Evolutionary conservation across 2,329 filamentous ascomycete genomes (phyloP).

Genomic region (Paramyrothecium sp.): DNA sequence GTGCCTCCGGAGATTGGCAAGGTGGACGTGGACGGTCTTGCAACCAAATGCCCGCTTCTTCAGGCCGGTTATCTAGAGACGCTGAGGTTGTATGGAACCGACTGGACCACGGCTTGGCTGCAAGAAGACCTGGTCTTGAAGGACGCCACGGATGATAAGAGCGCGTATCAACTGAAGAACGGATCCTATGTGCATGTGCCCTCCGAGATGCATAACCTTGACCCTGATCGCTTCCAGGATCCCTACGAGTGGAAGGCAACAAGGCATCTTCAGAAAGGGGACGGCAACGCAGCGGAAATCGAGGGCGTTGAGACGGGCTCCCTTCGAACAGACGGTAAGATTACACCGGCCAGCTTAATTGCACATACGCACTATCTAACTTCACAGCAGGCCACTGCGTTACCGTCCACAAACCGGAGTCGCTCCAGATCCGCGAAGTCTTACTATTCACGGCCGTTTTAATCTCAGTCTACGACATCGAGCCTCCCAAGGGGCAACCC

Average conservation of each 20-base stretch:
- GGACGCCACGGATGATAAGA: constrained; percentile 17
- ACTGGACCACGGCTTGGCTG: constrained; percentile 27
- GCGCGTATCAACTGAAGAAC: constrained; percentile 27
- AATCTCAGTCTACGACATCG: constrained; percentile 34
- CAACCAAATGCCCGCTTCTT: constrained; percentile 34
- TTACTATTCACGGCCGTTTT: constrained; percentile 31
- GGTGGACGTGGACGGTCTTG: constrained; percentile 33
- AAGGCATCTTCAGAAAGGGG: constrained; percentile 26
- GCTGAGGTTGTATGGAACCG: constrained; percentile 33
- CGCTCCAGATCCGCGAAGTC: constrained; percentile 30
- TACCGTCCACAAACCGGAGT: constrained; percentile 29
- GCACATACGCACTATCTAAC: constrained; percentile 6
- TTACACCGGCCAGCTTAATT: neutral
- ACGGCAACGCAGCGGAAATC: constrained; percentile 19
- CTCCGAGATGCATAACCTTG: constrained; percentile 31
- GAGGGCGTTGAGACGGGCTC: constrained; percentile 20
- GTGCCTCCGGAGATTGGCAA: constrained; percentile 28
- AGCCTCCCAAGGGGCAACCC: constrained; percentile 20
- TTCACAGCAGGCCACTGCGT: constrained; percentile 23
- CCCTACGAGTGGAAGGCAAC: constrained; percentile 32
- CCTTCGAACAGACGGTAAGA: constrained; percentile 31
- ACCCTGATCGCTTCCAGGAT: constrained; percentile 28
- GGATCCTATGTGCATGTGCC: constrained; percentile 32
- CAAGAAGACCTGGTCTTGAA: constrained; percentile 30
- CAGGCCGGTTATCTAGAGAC: constrained; percentile 39